phyloP scores from a whole-genome alignment of 2,329 filamentous ascomycete genomes.

The Penicillium sp. region DNA sequence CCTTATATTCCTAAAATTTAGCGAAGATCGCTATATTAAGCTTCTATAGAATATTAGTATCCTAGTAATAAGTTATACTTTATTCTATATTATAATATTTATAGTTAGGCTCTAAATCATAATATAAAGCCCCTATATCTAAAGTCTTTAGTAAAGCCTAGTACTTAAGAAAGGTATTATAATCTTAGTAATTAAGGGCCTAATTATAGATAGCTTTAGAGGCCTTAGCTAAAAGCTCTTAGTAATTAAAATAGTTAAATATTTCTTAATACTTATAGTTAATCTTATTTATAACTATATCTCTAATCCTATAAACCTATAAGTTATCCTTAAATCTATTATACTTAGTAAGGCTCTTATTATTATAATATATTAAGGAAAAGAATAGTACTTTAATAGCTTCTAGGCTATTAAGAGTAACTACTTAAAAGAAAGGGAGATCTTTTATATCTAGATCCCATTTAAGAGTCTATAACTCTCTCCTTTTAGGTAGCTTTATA shows the following conservation, averaged over 20 bases:
- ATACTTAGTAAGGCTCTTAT: conserved; percentile 11
- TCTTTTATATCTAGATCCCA: conserved; percentile 11
- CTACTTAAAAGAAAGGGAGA: conserved; percentile 15
- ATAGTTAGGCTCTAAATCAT: no score
- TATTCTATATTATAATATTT: no score
- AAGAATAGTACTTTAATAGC: conserved; percentile 10
- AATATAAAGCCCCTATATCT: no score
- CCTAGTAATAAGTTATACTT: no score
- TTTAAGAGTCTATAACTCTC: conserved; percentile 19
- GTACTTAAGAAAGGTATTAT: no score
- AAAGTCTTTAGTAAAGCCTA: no score
- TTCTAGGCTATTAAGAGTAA: conserved; percentile 8
- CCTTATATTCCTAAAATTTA: no score
- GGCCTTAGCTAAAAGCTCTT: no score
- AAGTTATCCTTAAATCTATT: conserved; percentile 12
- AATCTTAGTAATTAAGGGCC: no score
- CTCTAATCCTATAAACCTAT: conserved; percentile 14
- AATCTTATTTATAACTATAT: conserved; percentile 9
- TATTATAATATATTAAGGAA: conserved; percentile 15
- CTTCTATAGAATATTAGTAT: no score
- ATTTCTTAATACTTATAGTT: conserved; percentile 3
- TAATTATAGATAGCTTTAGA: no score
- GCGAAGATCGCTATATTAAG: no score
- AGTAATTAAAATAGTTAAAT: background rate
- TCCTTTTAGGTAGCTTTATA: background rate